Evolutionary conservation across 1,284 basidiomycete species (phyloP).

Genomic region (Ceratobasidium sp.): DNA sequence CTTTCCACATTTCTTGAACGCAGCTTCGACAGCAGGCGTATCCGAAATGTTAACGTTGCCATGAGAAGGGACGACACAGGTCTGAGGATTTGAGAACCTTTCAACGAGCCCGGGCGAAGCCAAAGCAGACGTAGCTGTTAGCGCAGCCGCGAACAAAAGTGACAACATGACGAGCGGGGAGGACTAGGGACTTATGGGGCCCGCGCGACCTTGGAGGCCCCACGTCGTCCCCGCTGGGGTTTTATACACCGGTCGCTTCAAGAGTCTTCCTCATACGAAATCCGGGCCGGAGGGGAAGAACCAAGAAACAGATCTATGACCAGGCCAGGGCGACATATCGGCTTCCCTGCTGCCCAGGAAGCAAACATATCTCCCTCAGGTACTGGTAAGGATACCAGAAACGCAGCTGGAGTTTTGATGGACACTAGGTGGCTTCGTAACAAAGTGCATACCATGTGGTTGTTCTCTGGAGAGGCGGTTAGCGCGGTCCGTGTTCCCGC

Average conservation of each 20-base stretch:
- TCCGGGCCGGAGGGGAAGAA: conserved; percentile 31
- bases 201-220: conserved; percentile 37
- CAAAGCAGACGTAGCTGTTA: conserved; percentile 2
- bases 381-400: not conserved
- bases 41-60: conserved; percentile 30
- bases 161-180: conserved; percentile 11
- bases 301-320: not conserved
- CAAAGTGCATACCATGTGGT: not conserved
- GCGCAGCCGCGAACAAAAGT: conserved; percentile 4
- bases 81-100: conserved; percentile 5
- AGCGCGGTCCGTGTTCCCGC: not conserved
- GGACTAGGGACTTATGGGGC: too few species aligned
- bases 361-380: conserved; percentile 33
- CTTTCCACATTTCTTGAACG: conserved; percentile 46
- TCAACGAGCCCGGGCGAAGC: conserved; percentile 9
- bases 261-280: not conserved
- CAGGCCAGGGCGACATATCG: not conserved
- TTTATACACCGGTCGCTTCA: not conserved
- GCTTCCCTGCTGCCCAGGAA: conserved; percentile 7
- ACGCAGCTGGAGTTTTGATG: not conserved
- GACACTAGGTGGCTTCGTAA: not conserved
- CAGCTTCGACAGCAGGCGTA: conserved; percentile 39
- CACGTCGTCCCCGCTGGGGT: conserved; percentile 12
- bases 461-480: not conserved
- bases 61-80: conserved; percentile 32